Evolutionary conservation across 139 green algal genomes (phyloP), one percentile per base, ranked within the genome.

Genomic region (Auxenochlorella pyrenoidosa): DNA sequence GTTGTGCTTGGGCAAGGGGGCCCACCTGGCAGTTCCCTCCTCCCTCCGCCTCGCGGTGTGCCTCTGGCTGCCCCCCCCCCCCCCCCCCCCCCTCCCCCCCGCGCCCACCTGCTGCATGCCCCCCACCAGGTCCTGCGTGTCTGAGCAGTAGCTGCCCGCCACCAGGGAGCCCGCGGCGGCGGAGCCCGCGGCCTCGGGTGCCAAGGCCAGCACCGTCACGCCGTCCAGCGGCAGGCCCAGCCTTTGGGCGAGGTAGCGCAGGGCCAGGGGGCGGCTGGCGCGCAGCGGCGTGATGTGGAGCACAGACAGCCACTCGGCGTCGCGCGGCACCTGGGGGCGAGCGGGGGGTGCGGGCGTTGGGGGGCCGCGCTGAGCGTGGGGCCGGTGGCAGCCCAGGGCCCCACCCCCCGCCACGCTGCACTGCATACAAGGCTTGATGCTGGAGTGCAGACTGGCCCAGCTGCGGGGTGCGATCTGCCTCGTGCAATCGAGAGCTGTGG

Each of bases 201-300:
- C 40, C 41, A 91, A 66, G 40, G 83, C 65, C 71, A 92, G 85
- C 34, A 96, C 44, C 32, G 88, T 92, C 54, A 94, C 73, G 4
- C 73, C n/a, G 8, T 92, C 86, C 82, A 94, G 90, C 41, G 88
- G 83, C 40, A 94, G 82, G 36, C 83, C 87, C 43, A 94, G 92
- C 38, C 87, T 81, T 68, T 91, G 84, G 38, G 94, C 90, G 13
- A 98, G 86, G 89, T 92, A 95, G 75, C 96, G 93, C 85, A 98
- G 90, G 3, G 95, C 96, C 60, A 98, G 91, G 3, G 96, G 83
- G 24, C 96, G 93, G 44, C 70, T 93, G 80, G 90, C 93, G 41
- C 96, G 93, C 84, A 97, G 85, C 38, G 96, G 96, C 8, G 95
- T 97, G 86, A 98, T 90, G 89, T 98, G 96, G 86, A 98, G 88